Evolutionary conservation across 139 green algal species (phyloP).

Genomic region (Protoeuglena noctilucae): DNA sequence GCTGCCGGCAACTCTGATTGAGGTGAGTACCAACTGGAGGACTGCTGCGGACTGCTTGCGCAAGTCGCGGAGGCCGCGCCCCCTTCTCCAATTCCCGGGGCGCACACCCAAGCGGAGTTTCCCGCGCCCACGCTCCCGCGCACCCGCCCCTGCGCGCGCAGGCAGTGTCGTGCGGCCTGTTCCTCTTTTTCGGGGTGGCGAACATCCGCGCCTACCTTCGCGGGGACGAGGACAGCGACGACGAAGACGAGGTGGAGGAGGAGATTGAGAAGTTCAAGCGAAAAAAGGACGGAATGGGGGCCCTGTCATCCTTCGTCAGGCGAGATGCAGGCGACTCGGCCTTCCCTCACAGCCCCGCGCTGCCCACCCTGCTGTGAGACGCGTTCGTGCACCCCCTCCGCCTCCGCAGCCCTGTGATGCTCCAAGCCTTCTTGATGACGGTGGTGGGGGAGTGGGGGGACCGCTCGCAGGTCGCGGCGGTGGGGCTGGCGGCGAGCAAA

Average conservation of each 20-base stretch:
- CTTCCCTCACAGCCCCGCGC: neutral
- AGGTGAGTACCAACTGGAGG: neutral
- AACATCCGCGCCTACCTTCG: neutral
- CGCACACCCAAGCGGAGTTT: neutral
- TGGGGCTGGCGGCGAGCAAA: neutral
- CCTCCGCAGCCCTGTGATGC: neutral
- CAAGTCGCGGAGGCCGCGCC: too few species aligned
- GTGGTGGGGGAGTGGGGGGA: constrained; percentile 2
- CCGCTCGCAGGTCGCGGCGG: neutral
- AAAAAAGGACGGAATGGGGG: too few species aligned
- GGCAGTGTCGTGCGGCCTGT: neutral
- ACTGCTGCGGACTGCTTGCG: neutral
- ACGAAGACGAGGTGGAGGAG: neutral
- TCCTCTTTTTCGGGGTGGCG: neutral
- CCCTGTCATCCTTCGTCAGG: too few species aligned
- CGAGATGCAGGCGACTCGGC: too few species aligned
- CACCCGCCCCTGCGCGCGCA: neutral
- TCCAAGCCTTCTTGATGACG: neutral
- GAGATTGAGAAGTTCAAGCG: neutral
- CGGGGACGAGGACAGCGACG: neutral
- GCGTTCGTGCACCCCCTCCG: neutral
- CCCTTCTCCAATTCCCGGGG: too few species aligned
- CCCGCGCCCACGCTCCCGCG: neutral
- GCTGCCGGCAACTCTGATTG: neutral
- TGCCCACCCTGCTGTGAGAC: too few species aligned